These are phyloP conservation scores for Xylaria intraflava DNA, from an alignment of 495 filamentous ascomycete species.

Conservation along the genomic window DNA sequence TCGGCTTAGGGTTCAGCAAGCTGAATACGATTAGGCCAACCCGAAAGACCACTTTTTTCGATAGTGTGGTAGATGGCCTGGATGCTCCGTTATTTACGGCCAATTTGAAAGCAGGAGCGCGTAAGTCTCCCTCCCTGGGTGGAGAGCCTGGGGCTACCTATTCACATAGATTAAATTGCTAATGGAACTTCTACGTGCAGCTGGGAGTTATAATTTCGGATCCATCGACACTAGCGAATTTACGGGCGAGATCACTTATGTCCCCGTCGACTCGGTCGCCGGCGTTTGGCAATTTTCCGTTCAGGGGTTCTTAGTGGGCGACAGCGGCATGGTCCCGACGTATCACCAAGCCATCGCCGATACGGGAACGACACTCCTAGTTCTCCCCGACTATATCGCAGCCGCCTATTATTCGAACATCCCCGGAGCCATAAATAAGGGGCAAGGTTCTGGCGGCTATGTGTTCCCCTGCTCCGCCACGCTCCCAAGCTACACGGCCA, in stretches of 20 bases:
- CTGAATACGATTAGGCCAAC: slow-evolving; percentile 65
- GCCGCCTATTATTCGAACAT: slow-evolving; percentile 63
- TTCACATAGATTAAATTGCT: not conserved
- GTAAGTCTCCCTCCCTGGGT: slow-evolving; percentile 17
- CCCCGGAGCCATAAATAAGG: slow-evolving; percentile 42
- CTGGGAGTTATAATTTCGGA: slow-evolving; percentile 62
- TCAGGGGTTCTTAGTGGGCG: slow-evolving; percentile 54
- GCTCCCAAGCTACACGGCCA: slow-evolving; percentile 57
- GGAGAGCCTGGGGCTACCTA: not conserved
- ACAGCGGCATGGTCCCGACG: slow-evolving; percentile 5
- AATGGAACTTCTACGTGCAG: slow-evolving; percentile 8
- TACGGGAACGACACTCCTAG: slow-evolving; percentile 66
- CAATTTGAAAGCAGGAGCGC: slow-evolving; percentile 57
- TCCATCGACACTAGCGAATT: slow-evolving; percentile 56
- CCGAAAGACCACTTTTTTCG: slow-evolving; percentile 66
- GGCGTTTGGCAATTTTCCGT: slow-evolving; percentile 73
- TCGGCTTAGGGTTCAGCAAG: slow-evolving; percentile 67
- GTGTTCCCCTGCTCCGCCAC: slow-evolving; percentile 56
- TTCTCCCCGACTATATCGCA: slow-evolving; percentile 54
- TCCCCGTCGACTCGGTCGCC: slow-evolving; percentile 49
- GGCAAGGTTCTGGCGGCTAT: slow-evolving; percentile 58
- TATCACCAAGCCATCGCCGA: slow-evolving; percentile 47
- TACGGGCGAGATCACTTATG: slow-evolving; percentile 53
- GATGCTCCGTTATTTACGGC: slow-evolving; percentile 65
- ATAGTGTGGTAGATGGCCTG: slow-evolving; percentile 56